phyloP scores from a whole-genome alignment of 805 yeast genomes.

The Lachancea cidri region DNA sequence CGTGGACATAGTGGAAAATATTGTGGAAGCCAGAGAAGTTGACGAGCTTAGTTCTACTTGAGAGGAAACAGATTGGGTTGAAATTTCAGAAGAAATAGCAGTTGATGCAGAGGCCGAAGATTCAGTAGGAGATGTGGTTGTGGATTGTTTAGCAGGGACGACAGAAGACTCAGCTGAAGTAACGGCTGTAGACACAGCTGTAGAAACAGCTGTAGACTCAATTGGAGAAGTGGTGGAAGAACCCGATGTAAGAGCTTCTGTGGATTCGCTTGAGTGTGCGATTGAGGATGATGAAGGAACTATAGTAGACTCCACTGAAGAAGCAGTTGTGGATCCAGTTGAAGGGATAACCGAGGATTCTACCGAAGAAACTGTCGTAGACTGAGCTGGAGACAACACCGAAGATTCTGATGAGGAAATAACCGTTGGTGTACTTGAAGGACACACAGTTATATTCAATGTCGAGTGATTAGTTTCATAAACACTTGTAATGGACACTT shows the following conservation, averaged over 20 bases:
- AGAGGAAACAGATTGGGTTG: slow-evolving; percentile 7
- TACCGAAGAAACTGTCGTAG: neutral
- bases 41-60: neutral
- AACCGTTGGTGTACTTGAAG: neutral
- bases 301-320: neutral
- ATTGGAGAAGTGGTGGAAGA: neutral
- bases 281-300: neutral
- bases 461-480: neutral
- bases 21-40: neutral
- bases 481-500: neutral
- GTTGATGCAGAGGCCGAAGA: neutral
- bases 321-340: neutral
- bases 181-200: neutral
- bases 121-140: slow-evolving; percentile 1
- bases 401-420: neutral
- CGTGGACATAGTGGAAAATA: neutral
- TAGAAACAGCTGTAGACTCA: slow-evolving; percentile 1
- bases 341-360: neutral
- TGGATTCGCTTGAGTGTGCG: neutral
- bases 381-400: neutral
- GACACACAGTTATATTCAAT: neutral
- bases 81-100: slow-evolving; percentile 1
- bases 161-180: neutral
- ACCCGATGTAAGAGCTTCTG: neutral
- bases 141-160: neutral